phyloP scores from a whole-genome alignment of 345 rosid genomes.

The Sisymbrium irio region DNA sequence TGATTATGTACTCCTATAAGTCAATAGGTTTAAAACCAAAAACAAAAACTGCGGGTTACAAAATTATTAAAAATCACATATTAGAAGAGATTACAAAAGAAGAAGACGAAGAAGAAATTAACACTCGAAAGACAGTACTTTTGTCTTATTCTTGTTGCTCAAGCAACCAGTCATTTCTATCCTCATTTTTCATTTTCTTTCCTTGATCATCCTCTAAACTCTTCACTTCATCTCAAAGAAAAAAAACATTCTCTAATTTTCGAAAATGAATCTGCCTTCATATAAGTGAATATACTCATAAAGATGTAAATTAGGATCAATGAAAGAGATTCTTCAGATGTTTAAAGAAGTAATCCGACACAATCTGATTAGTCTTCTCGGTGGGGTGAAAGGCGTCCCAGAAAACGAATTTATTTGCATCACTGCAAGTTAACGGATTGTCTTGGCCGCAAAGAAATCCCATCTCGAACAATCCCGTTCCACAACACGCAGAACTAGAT shows the following conservation, averaged over 20 bases:
- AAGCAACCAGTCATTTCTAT: background rate
- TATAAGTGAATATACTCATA: background rate
- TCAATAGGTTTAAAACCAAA: no score
- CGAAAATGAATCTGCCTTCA: background rate
- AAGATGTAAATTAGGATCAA: background rate
- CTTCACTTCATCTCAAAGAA: background rate
- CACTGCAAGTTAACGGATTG: slow-evolving; percentile 48
- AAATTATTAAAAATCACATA: no score
- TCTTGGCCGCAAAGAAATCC: slow-evolving; percentile 47
- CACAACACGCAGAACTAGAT: slow-evolving; percentile 53
- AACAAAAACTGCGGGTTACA: no score
- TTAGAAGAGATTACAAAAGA: no score
- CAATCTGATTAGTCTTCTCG: slow-evolving; percentile 37
- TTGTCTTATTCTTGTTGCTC: slow-evolving; percentile 11
- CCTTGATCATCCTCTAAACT: background rate
- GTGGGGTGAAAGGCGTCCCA: slow-evolving; percentile 42
- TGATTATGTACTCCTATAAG: no score
- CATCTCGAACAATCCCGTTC: slow-evolving; percentile 67
- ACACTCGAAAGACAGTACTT: no score
- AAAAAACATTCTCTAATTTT: background rate
- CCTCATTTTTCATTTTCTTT: background rate
- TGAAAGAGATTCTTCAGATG: slow-evolving; percentile 30
- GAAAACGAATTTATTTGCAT: slow-evolving; percentile 57
- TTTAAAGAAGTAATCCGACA: slow-evolving; percentile 25
- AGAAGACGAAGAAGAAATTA: no score